A percentile compares a stretch with the other conserved stretches of the same genome.
Evolutionary conservation across 371 early-diverging fungal genomes (phyloP).

Genomic region (Mortierella sp.): DNA sequence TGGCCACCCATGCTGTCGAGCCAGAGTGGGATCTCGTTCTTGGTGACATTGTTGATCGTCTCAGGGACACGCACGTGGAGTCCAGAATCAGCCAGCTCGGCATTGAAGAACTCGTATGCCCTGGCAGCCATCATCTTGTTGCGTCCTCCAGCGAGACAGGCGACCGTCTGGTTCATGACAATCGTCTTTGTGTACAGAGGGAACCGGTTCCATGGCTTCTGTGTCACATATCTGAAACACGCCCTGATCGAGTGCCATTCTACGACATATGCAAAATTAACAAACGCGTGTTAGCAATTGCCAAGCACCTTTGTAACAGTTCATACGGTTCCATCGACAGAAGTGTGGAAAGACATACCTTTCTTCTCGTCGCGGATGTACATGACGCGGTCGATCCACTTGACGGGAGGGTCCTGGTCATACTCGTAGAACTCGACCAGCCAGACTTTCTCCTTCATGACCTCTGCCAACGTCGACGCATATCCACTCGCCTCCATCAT

Average conservation of each 20-base stretch:
- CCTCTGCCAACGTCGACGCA: conserved; percentile 90
- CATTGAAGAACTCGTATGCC: conserved; percentile 93
- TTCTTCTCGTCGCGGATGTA: conserved; percentile 78
- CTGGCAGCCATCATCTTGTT: conserved; percentile 97
- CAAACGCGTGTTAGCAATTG: background rate
- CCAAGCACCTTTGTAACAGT: background rate
- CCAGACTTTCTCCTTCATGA: conserved; percentile 88
- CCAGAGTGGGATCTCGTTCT: conserved; percentile 90
- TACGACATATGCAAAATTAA: conserved; percentile 21
- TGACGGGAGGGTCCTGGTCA: conserved; percentile 86
- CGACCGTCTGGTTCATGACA: conserved; percentile 91
- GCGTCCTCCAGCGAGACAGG: conserved; percentile 93
- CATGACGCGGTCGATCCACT: conserved; percentile 87
- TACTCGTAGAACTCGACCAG: conserved; percentile 84
- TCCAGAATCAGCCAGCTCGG: conserved; percentile 81
- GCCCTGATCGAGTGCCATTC: conserved; percentile 92
- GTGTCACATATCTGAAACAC: conserved; percentile 94
- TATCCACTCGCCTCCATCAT: conserved; percentile 94
- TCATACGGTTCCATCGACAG: background rate
- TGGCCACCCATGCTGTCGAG: conserved; percentile 92
- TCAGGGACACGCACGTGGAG: conserved; percentile 90
- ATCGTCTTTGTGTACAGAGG: conserved; percentile 86
- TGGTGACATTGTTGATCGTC: conserved; percentile 91
- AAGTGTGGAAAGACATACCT: conserved; percentile 48
- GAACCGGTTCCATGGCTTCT: conserved; percentile 94